phyloP scores from a whole-genome alignment of 2,329 filamentous ascomycete species.

The Neofusicoccum cordaticola region DNA sequence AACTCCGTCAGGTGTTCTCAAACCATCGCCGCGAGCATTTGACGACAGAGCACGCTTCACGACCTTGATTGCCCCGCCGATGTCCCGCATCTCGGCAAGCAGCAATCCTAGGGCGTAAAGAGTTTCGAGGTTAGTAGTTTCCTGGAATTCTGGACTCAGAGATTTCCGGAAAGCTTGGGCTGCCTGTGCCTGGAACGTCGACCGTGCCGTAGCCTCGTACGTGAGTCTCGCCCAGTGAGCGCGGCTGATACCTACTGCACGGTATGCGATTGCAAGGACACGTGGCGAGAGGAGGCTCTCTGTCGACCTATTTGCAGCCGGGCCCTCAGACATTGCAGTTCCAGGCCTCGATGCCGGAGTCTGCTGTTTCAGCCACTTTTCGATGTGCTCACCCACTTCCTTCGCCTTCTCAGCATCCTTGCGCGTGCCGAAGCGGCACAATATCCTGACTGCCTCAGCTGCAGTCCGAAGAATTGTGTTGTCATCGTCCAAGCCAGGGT shows the following conservation, averaged over 20 bases:
- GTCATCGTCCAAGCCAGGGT: conserved; percentile 74
- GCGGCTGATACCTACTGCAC: conserved; percentile 80
- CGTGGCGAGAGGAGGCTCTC: conserved; percentile 52
- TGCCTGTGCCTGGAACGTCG: conserved; percentile 73
- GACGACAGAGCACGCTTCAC: conserved; percentile 72
- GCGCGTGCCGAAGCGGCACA: conserved; percentile 77
- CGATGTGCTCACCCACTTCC: conserved; percentile 66
- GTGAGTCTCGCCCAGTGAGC: conserved; percentile 85
- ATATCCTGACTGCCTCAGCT: conserved; percentile 72
- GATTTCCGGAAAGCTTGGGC: conserved; percentile 73
- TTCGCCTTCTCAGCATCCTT: conserved; percentile 77
- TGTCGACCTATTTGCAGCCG: conserved; percentile 28
- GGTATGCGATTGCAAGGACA: conserved; percentile 65
- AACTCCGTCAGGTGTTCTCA: conserved; percentile 32
- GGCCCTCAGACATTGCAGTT: conserved; percentile 24
- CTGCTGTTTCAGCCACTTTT: conserved; percentile 69
- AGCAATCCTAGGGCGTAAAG: conserved; percentile 79
- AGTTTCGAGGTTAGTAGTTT: conserved; percentile 68
- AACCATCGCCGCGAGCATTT: conserved; percentile 35
- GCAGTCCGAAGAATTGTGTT: conserved; percentile 73
- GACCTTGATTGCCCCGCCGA: conserved; percentile 76
- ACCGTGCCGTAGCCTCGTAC: conserved; percentile 67
- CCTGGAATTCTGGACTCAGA: conserved; percentile 63
- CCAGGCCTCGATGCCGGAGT: conserved; percentile 25
- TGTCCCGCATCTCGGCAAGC: conserved; percentile 81